Percentiles rank a stretch among this genome's conserved stretches.
These are phyloP conservation scores for Alternaria solani DNA, from an alignment of 2,329 filamentous ascomycete species.

Conservation along the genomic window DNA sequence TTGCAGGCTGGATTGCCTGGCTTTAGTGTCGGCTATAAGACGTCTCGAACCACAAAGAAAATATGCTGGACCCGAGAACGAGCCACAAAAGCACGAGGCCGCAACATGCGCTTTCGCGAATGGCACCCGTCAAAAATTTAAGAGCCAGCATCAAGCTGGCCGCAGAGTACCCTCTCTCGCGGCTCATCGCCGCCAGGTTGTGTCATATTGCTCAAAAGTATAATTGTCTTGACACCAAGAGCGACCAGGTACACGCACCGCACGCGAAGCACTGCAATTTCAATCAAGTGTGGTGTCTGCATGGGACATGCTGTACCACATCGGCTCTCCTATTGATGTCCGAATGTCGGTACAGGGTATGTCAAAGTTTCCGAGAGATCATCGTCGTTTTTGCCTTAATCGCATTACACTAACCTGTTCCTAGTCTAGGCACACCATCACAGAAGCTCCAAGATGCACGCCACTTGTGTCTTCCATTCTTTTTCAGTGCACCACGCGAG, in stretches of 20 bases:
- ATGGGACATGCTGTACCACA: conserved; percentile 3
- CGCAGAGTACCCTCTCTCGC: background rate
- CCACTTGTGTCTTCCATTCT: conserved; percentile 8
- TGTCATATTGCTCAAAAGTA: background rate
- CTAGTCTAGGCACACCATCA: conserved; percentile 4
- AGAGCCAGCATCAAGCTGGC: background rate
- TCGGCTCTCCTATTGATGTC: conserved; percentile 17
- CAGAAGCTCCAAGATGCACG: background rate
- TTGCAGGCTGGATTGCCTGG: background rate
- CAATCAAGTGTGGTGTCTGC: background rate
- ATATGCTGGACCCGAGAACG: background rate
- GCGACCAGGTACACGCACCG: background rate
- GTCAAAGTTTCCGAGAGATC: conserved; percentile 15
- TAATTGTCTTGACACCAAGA: background rate
- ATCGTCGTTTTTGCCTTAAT: background rate
- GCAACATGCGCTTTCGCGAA: background rate
- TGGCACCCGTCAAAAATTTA: background rate
- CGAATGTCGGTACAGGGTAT: conserved; percentile 6
- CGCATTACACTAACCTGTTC: conserved; percentile 14
- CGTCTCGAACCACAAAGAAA: background rate
- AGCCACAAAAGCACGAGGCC: background rate
- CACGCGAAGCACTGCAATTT: background rate
- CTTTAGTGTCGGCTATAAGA: background rate
- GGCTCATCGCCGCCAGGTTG: background rate
- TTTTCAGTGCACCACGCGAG: background rate